phyloP scores from a whole-genome alignment of 495 filamentous ascomycete species.

The Lepidopterella palustris region DNA sequence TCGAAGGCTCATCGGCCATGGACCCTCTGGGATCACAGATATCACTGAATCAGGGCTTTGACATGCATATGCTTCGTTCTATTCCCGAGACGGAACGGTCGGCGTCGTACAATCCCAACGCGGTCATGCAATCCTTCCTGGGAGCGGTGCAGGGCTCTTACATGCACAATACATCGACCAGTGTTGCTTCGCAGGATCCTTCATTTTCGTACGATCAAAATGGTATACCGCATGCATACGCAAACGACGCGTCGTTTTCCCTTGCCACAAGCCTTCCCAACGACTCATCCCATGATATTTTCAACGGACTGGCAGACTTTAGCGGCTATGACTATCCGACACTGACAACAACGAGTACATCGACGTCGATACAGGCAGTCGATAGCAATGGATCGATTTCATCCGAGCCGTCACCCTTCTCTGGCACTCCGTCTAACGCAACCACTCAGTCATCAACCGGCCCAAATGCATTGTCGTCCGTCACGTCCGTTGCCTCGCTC shows the following conservation, averaged over 20 bases:
- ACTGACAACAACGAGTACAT: slow-evolving; percentile 8
- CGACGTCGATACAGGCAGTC: slow-evolving; percentile 13
- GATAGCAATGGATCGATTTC: slow-evolving; percentile 21
- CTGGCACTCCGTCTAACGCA: slow-evolving; percentile 19
- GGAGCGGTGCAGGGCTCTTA: slow-evolving; percentile 19
- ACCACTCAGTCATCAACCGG: slow-evolving; percentile 22
- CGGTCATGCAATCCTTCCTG: slow-evolving; percentile 25
- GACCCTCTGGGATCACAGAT: slow-evolving; percentile 21
- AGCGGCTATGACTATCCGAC: slow-evolving; percentile 12
- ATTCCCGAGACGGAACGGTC: slow-evolving; percentile 23
- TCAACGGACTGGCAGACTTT: slow-evolving; percentile 5
- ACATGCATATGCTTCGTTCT: slow-evolving; percentile 26
- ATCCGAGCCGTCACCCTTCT: slow-evolving; percentile 26
- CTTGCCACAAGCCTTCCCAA: slow-evolving; percentile 7
- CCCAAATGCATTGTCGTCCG: slow-evolving; percentile 17
- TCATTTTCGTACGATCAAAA: slow-evolving; percentile 13
- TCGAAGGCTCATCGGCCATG: slow-evolving; percentile 20
- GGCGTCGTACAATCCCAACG: slow-evolving; percentile 16
- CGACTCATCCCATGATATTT: slow-evolving; percentile 12
- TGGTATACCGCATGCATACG: slow-evolving; percentile 16
- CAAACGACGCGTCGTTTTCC: slow-evolving; percentile 13
- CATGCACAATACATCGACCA: slow-evolving; percentile 7
- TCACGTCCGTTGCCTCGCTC: slow-evolving; percentile 20
- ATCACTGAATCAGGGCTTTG: slow-evolving; percentile 21
- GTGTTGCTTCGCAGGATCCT: slow-evolving; percentile 11